Evolutionary conservation across 805 yeast species (phyloP).

Genomic region (Yarrowia keelungensis): DNA sequence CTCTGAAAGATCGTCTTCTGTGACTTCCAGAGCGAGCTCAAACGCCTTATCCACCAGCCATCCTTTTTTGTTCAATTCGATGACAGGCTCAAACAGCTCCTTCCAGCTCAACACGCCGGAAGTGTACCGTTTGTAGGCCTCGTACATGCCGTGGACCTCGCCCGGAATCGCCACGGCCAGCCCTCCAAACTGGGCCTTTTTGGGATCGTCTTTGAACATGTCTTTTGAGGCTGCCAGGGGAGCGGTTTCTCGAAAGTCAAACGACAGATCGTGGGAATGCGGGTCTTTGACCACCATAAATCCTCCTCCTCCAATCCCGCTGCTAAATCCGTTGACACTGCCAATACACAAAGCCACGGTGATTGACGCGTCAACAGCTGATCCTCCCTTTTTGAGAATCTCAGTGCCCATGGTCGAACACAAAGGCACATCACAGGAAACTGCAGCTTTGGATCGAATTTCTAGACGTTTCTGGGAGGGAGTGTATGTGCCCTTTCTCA

Average conservation of each 20-base stretch:
- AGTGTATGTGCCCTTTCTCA: conserved; percentile 23
- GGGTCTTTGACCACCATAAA: conserved; percentile 61
- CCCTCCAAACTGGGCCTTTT: conserved; percentile 76
- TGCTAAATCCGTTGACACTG: conserved; percentile 75
- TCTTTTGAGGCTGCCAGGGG: conserved; percentile 66
- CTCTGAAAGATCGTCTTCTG: conserved; percentile 46
- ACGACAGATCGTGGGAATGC: conserved; percentile 60
- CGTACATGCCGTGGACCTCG: conserved; percentile 82
- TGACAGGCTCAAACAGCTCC: conserved; percentile 77
- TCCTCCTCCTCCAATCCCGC: conserved; percentile 95
- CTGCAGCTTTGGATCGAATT: conserved; percentile 54
- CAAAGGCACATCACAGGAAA: conserved; percentile 66
- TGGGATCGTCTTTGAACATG: conserved; percentile 64
- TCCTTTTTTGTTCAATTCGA: conserved; percentile 68
- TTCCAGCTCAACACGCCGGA: conserved; percentile 76
- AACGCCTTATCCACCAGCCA: conserved; percentile 61
- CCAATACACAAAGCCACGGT: conserved; percentile 91
- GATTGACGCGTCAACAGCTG: conserved; percentile 93
- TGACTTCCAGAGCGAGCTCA: conserved; percentile 54
- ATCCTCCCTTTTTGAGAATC: conserved; percentile 63
- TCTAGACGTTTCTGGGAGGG: conserved; percentile 25
- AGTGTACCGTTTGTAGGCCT: conserved; percentile 65
- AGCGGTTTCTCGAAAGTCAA: conserved; percentile 91
- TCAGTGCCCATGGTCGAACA: conserved; percentile 70
- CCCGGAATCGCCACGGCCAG: conserved; percentile 92